Percentiles rank a stretch among this genome's conserved stretches.
Conservation (phyloP, 345 rosid genomes). For the Salix exigua region DNA sequence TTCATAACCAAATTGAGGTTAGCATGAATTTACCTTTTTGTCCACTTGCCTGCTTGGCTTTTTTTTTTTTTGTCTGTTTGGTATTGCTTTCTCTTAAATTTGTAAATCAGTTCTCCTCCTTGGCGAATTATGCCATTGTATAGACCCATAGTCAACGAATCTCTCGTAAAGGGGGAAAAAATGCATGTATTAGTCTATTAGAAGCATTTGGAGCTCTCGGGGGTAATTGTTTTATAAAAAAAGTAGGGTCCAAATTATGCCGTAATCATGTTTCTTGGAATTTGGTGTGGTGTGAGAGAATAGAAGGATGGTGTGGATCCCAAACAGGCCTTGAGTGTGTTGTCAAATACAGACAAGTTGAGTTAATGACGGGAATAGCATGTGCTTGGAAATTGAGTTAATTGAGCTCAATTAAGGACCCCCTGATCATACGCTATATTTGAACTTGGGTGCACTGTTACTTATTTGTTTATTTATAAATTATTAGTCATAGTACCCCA, state of each 20-base stretch:
- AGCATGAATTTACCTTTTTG: slow-evolving; percentile 11
- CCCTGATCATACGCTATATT: background rate
- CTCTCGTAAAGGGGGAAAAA: background rate
- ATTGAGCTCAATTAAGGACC: slow-evolving; percentile 10
- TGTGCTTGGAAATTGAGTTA: slow-evolving; percentile 9
- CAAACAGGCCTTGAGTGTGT: slow-evolving; percentile 4
- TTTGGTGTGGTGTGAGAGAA: background rate
- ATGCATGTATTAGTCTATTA: no score
- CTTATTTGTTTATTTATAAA: slow-evolving; percentile 3
- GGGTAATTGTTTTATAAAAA: no score
- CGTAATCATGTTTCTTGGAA: background rate
- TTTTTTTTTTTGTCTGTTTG: background rate
- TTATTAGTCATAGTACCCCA: slow-evolving; percentile 16
- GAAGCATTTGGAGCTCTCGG: background rate
- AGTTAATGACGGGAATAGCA: slow-evolving; percentile 19
- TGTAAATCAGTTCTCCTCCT: background rate
- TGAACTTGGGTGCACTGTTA: slow-evolving; percentile 12
- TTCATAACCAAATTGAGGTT: slow-evolving; percentile 61
- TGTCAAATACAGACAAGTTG: slow-evolving; percentile 21
- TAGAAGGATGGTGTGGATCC: background rate
- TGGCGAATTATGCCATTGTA: background rate
- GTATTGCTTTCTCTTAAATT: background rate
- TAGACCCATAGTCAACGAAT: background rate
- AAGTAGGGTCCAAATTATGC: background rate
- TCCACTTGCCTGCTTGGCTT: background rate